Evolutionary conservation across 805 yeast genomes (phyloP).

Genomic region (Kodamaea leandrae): DNA sequence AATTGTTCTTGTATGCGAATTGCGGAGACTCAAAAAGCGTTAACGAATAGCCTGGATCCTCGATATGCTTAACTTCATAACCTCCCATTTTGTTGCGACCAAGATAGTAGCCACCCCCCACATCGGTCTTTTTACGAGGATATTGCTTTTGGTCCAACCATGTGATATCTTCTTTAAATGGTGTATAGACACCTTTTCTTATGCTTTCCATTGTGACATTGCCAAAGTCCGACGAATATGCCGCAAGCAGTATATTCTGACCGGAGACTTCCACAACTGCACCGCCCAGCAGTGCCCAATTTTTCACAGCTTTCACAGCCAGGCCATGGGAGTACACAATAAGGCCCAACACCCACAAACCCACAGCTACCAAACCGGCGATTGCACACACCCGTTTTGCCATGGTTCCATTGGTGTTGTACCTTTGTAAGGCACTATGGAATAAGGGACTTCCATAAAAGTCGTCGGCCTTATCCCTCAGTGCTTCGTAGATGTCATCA

Average conservation of each 20-base stretch:
- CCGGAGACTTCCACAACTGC: conserved; percentile 25
- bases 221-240: conserved; percentile 23
- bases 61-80: conserved; percentile 22
- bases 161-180: conserved; percentile 16
- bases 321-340: conserved; percentile 24
- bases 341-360: conserved; percentile 28
- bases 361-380: conserved; percentile 6
- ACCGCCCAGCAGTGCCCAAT: conserved; percentile 10
- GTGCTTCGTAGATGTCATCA: conserved; percentile 25
- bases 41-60: conserved; percentile 25
- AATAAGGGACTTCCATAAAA: conserved; percentile 23
- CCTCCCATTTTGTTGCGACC: conserved; percentile 13
- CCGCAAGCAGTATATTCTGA: conserved; percentile 31
- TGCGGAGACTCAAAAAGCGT: conserved; percentile 27
- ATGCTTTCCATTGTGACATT: conserved; percentile 29
- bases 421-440: conserved; percentile 19
- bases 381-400: conserved; percentile 6
- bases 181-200: conserved; percentile 23
- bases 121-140: conserved; percentile 19
- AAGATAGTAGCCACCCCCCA: conserved; percentile 31
- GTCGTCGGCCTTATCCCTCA: conserved; percentile 15
- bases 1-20: conserved; percentile 43
- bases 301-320: conserved; percentile 17
- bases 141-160: conserved; percentile 35
- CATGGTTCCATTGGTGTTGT: conserved; percentile 14